Evolutionary conservation across 257 asterid genomes (phyloP), one percentile per base, ranked within the genome.

Genomic region (Plantago major): DNA sequence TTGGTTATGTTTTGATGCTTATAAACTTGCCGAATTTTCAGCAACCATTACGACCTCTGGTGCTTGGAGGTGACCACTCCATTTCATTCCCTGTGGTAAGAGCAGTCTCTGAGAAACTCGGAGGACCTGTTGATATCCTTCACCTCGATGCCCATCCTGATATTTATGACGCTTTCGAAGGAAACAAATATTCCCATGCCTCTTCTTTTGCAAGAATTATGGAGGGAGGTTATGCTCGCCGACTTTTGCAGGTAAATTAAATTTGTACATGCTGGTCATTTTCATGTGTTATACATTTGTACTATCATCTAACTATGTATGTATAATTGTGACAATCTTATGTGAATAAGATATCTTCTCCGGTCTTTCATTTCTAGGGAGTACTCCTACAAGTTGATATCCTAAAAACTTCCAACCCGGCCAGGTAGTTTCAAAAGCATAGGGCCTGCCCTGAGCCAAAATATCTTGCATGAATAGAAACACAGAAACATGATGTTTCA

Each of bases 91-190:
- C 97, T 42, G 91, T 85, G 62, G 92, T 89, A 74, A 80, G 99
- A 83, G 99, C 97, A 4, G 96, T 93, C 52, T 89, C 99, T 48
- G 95, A 93, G 83, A 88, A 93, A 77, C 99, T 93, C 58, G 99
- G 96, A 54, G 97, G 99, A 55, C 94, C 94, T 17, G 82, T 93
- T 13, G 99, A 93, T 79, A 76, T 93, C 73, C 99, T 93, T 79
- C 99, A 93, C 75, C 82, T 93, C 26, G 99, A 93, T 79, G 99
- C 99, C 43, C 99, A 93, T 77, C 99, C 99, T 48, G 97, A 93
- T 74, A 93, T 89, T 65, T 93, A 93, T 74, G 69, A 89, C 81
- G 66, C 84, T 53, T 93, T 89, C 64, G 99, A 93, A 79, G 99
- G 97, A 59, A 93, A 93, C 78, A 83, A 74, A 67, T 93, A 93